These are phyloP conservation scores for Alternaria gansuensis DNA, from an alignment of 2,329 filamentous ascomycete species.

Conservation along the genomic window DNA sequence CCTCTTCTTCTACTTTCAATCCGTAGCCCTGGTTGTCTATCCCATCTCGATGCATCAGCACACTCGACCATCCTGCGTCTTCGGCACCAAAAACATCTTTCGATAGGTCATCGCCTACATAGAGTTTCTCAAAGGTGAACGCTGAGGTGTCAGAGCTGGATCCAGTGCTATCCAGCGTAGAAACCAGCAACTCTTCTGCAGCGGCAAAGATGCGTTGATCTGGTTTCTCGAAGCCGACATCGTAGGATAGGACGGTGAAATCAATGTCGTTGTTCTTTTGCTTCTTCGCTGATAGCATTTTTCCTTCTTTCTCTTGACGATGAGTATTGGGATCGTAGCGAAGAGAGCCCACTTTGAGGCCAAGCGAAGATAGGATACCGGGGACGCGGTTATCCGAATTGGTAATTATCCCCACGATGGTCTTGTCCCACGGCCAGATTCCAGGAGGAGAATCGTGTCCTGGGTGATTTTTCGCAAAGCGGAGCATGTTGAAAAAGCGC, in stretches of 20 bases:
- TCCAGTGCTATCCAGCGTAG: conserved; percentile 36
- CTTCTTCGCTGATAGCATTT: conserved; percentile 34
- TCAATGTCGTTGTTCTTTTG: conserved; percentile 55
- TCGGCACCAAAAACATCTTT: conserved; percentile 62
- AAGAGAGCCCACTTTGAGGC: conserved; percentile 56
- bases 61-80: conserved; percentile 59
- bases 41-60: conserved; percentile 55
- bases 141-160: conserved; percentile 15
- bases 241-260: conserved; percentile 70
- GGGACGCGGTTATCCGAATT: conserved; percentile 71
- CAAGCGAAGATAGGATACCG: conserved; percentile 63
- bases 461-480: conserved; percentile 19
- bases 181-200: conserved; percentile 58
- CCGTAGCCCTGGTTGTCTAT: neutral
- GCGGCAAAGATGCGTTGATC: conserved; percentile 64
- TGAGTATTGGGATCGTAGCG: neutral
- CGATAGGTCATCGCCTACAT: conserved; percentile 64
- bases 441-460: neutral
- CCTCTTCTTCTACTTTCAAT: neutral
- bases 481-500: conserved; percentile 57
- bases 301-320: conserved; percentile 15
- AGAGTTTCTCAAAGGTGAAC: conserved; percentile 55
- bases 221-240: conserved; percentile 69
- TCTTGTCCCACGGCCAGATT: conserved; percentile 51
- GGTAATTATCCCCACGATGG: conserved; percentile 66